phyloP scores from a whole-genome alignment of 441 rosid genomes.

The Omphalea diandra region DNA sequence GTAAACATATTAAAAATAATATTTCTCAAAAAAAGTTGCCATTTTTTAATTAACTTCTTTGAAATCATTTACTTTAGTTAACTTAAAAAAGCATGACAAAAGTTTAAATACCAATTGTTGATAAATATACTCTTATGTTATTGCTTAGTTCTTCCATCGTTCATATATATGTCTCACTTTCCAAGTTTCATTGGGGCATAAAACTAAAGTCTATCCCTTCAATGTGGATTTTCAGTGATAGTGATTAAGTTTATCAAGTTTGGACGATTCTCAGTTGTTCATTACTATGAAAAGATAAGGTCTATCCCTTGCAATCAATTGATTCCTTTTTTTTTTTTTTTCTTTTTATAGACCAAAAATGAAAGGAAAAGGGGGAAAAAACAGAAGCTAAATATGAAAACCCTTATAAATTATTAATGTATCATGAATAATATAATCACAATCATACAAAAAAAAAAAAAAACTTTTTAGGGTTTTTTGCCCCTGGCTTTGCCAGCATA shows the following conservation, averaged over 20 bases:
- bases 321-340: not conserved
- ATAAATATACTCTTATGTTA: no score
- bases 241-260: not conserved
- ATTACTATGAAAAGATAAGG: not conserved
- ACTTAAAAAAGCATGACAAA: no score
- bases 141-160: no score
- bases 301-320: not conserved
- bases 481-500: conserved; percentile 36
- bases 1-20: no score
- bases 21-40: no score
- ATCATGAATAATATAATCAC: conserved; percentile 28
- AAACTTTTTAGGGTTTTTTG: conserved; percentile 28
- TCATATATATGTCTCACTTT: no score
- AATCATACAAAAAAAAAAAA: conserved; percentile 1
- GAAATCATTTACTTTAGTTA: no score
- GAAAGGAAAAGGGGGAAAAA: not conserved
- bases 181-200: no score
- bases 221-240: not conserved
- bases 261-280: not conserved
- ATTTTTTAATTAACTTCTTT: no score
- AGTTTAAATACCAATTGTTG: no score
- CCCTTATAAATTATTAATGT: conserved; percentile 12
- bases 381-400: not conserved
- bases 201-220: no score
- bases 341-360: not conserved